These are phyloP conservation scores for Auxenochlorella protothecoides DNA, from an alignment of 139 green algal species.

Conservation along the genomic window DNA sequence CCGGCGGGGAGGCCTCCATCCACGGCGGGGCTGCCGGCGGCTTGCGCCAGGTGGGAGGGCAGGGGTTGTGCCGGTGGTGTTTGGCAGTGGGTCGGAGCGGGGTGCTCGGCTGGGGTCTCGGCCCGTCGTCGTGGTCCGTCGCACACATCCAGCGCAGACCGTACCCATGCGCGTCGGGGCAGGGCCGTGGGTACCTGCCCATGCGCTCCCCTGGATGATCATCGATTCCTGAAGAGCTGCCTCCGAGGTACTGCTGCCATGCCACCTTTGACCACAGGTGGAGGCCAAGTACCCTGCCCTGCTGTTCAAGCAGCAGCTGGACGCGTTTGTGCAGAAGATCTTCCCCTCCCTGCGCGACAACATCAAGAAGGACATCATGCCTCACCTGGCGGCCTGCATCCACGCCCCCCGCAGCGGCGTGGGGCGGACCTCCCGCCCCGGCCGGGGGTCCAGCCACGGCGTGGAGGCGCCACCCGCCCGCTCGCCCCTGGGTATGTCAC, in stretches of 20 bases:
- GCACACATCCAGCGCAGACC: too few species aligned
- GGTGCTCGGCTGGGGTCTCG: too few species aligned
- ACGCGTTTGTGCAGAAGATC: conserved; percentile 96
- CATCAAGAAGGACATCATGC: conserved; percentile 90
- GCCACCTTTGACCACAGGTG: conserved; percentile 41
- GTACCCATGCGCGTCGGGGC: too few species aligned
- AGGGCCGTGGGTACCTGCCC: too few species aligned
- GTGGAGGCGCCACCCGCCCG: neutral
- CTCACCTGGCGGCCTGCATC: conserved; percentile 73
- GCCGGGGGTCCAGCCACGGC: conserved; percentile 7
- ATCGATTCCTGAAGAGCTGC: too few species aligned
- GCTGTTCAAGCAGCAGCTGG: conserved; percentile 99
- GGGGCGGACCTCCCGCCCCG: conserved; percentile 3
- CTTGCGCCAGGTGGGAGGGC: conserved; percentile 34
- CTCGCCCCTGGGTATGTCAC: too few species aligned
- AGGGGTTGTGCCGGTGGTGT: too few species aligned
- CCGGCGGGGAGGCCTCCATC: conserved; percentile 65
- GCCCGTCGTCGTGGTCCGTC: too few species aligned
- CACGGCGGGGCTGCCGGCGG: conserved; percentile 66
- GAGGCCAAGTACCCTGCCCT: conserved; percentile 98
- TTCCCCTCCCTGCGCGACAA: conserved; percentile 98
- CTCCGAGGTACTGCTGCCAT: neutral
- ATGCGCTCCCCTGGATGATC: too few species aligned
- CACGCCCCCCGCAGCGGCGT: conserved; percentile 45
- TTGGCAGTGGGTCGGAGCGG: too few species aligned